Evolutionary conservation across 306 rosid species (phyloP).

Genomic region (Prunus persica): Prunus_persica_NCBIv2 NC_034013.1:10560501-10561000

Average conservation of each 20-base stretch:
- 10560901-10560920: not conserved
- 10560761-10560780: constrained; percentile 37
- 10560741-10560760: constrained; percentile 37
- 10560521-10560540: constrained; percentile 26
- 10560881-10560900: not conserved
- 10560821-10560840: constrained; percentile 50
- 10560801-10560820: constrained; percentile 45
- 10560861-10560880: not conserved
- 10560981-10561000: not conserved
- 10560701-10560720: constrained; percentile 44
- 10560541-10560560: constrained; percentile 6
- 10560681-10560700: constrained; percentile 31
- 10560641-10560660: constrained; percentile 24
- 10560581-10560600: not conserved
- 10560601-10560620: constrained; percentile 28
- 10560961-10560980: not conserved
- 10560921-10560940: constrained; percentile 23
- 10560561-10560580: constrained; percentile 9
- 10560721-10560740: constrained; percentile 31
- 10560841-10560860: constrained; percentile 31
- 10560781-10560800: constrained; percentile 34
- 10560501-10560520: constrained; percentile 20
- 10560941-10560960: constrained; percentile 15
- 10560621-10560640: constrained; percentile 7
- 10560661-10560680: constrained; percentile 22